Evolutionary conservation across 192 early-diverging fungal species (phyloP), one percentile per base, ranked within the genome.

Genomic region (Allomyces javanicus): DNA sequence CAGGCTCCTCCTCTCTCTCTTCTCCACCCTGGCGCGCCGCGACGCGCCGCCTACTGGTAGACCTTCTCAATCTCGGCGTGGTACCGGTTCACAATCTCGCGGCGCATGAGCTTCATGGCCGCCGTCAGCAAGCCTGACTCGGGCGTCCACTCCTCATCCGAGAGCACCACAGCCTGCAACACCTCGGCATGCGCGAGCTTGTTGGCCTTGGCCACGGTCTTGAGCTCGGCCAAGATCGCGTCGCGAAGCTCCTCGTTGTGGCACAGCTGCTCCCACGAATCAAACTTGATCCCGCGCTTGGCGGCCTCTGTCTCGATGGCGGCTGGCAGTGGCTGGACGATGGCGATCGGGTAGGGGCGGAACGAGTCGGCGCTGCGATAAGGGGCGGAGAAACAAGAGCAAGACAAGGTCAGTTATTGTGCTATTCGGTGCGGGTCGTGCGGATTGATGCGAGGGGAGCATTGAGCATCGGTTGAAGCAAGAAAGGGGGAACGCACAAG

Each of bases 81-180:
- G 73, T 90, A 89, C 25, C 70, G 72, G 63, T 84, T 77, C 65
- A 77, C 75, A 61, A 97, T 87, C 45, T 82, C 89, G 25, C 81
- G 82, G 40, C 95, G 85, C 64, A 91, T 87, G 62, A 96, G 72
- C 76, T 96, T 96, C 75, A 87, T 87, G n/a, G 93, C 92, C 23
- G 96, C 90, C 17, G 96, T 98, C 76, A 91, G 73, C 68, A 87
- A 68, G 10, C 81, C 86, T 74, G 86, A 89, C 77, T 95, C 83
- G 12, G 92, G 81, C 9, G 91, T 94, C 96, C 96, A 99, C 72
- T 91, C 85, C 58, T 88, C 92, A 2, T 71, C 65, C 61, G 77
- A 79, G 58, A 99, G 65, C 26, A 77, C 74, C 33, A 96, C 78
- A 25, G 75, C 77, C 24, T 80, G 73, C 27, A 97, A 64, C 66